Conservation (phyloP, 2,329 filamentous ascomycete species). For the Aspergillus sp. region DNA sequence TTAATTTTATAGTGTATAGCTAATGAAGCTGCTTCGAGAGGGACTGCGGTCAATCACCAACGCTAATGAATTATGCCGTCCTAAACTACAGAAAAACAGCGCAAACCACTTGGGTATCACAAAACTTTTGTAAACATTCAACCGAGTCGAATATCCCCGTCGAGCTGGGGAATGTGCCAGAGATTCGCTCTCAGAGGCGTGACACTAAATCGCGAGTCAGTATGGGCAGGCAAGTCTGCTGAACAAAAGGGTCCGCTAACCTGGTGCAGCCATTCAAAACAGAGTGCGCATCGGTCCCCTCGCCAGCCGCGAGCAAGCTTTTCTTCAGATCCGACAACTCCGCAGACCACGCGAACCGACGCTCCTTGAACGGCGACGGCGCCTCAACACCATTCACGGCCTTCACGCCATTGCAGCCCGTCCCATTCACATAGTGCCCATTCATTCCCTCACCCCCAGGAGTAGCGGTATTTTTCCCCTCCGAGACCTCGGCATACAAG, state of each 20-base stretch:
- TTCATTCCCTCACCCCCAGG: constrained; percentile 18
- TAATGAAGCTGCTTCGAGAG: too few relatives aligned
- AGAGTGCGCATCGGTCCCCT: constrained; percentile 82
- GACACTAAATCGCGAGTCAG: constrained; percentile 47
- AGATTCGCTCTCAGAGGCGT: constrained; percentile 86
- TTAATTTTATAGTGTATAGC: neutral
- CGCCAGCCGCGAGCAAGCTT: constrained; percentile 63
- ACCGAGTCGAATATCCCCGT: constrained; percentile 57
- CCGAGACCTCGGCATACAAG: constrained; percentile 64
- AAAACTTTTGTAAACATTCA: constrained; percentile 49
- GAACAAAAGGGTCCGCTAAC: constrained; percentile 35
- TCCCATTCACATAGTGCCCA: constrained; percentile 4
- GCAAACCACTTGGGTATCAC: constrained; percentile 15
- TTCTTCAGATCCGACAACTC: constrained; percentile 75
- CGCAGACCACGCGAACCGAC: constrained; percentile 86
- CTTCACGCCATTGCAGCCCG: constrained; percentile 7
- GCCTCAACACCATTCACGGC: constrained; percentile 11
- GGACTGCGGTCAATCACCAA: too few relatives aligned
- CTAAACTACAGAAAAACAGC: constrained; percentile 8
- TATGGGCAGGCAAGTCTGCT: constrained; percentile 1
- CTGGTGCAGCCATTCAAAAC: constrained; percentile 76
- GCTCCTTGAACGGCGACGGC: constrained; percentile 53
- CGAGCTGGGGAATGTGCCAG: constrained; percentile 59
- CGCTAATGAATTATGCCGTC: too few relatives aligned
- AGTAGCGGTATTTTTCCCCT: constrained; percentile 43